Base-by-base conservation (phyloP, 176 grass and related monocot species). In the Raddia guianensis region DNA sequence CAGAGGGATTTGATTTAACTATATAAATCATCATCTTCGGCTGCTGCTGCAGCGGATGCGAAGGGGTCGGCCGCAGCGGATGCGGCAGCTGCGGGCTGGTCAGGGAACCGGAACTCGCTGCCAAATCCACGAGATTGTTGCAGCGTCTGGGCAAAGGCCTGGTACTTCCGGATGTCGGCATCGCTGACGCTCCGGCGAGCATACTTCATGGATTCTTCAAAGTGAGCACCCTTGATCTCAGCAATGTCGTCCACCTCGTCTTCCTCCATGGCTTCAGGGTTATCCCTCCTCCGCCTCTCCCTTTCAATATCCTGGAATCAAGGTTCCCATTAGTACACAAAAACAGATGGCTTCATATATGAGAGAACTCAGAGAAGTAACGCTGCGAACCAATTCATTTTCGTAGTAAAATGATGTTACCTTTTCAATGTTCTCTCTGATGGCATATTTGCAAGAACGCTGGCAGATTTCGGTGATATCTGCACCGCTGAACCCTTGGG, bases 391-490 rank as follows among this genome's bases (percentile, higher is more conserved):
- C 16, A 2, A 56, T 73, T 49, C 11, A 0, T 18, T 55, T 18
- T 55, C 52, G 1, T 4, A 58, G 47, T 2, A 11, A 56, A 55
- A 37, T 5, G 3, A 19, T 42, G 1, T 49, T 80, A 97, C 94
- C 88, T 93, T 97, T 21, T 97, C 94, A 12, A 97, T 93, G 56
- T 97, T 93, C 72, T 97, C 94, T 64, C 94, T 91, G 37, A 97
- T 93, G 42, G 94, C 94, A 62, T 93, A 97, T 68, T 97, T 97
- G 77, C 94, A 97, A 2, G 94, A 78, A 6, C 94, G 91, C 40
- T 97, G 94, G 51, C 91, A 97, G 59, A 97, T 93, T 80, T 97
- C 94, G 21, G 94, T 93, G 53, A 97, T 93, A 82, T 97, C 94
- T 16, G 94, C 94, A 80, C 94, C 94, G 12, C 94, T 97, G 75